Base-by-base conservation (phyloP, 1,284 basidiomycete species). In the Vanrija sp. region DNA sequence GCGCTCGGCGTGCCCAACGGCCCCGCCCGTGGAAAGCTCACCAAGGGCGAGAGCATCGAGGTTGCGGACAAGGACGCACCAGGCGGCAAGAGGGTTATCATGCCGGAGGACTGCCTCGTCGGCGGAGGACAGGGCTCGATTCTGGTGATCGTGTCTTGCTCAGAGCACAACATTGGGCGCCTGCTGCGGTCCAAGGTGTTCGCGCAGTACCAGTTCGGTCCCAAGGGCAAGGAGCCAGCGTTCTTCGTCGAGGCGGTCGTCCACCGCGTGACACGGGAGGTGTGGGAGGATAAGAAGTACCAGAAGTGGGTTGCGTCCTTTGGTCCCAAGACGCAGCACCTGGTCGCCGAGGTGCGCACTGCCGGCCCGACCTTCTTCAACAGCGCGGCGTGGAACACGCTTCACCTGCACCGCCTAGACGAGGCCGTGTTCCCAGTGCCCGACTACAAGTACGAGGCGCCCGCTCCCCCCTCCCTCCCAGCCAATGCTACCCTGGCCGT, bases 361-460 rank as follows among this genome's bases (percentile, higher is more conserved):
- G 75, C 84, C 5, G 83, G 95, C 72, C 83, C 81, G 4, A 78
- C 89, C 22, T 84, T 85, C 15, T 94, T 89, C 67, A 86, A 84
- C 0, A 86, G 84, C 20, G 82, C 85, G 9, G 85, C 86, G 3
- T 84, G 83, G 63, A 83, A 84, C 55, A 85, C 88, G 49, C 78
- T 90, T 18, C 81, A 84, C 41, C 79, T 96, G 6, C 84, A 83
- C 58, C 77, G 85, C 53, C 77, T 96, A 31, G 88, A 96, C 65
- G 59, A 79, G 0, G 70, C 81, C 2, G 83, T 94, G 63, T 97
- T 96, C 78, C 81, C 82, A 0, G 66, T 88, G 6, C 87, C 86
- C 0, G 78, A 84, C 51, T 84, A 81, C 65, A 63, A 80, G 38
- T 51, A 19, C 35, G 45, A 52, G 42, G 14, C 25, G n/a, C 18